Percentiles rank a stretch among this genome's conserved stretches.
Evolutionary conservation across 2,329 filamentous ascomycete genomes (phyloP).

Genomic region (Lasiodiplodia theobromae): DNA sequence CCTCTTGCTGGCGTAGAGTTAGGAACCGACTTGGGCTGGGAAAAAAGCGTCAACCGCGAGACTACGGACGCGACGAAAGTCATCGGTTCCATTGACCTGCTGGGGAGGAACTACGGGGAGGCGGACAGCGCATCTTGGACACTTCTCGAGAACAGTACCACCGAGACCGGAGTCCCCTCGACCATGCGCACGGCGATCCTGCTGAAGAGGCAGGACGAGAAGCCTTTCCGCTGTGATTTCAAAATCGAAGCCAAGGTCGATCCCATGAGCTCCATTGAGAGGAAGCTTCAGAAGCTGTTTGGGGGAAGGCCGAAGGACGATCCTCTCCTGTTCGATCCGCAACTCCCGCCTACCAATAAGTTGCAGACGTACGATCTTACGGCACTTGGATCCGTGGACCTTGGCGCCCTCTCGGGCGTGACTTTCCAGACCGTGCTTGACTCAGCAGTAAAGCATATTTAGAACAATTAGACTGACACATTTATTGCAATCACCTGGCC

Average conservation of each 20-base stretch:
- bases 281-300: constrained; percentile 36
- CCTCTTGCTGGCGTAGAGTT: background rate
- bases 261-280: constrained; percentile 15
- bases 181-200: constrained; percentile 36
- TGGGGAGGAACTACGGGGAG: constrained; percentile 32
- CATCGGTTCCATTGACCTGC: constrained; percentile 35
- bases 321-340: constrained; percentile 34
- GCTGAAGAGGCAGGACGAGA: constrained; percentile 37
- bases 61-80: constrained; percentile 16
- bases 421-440: constrained; percentile 6
- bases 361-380: constrained; percentile 6
- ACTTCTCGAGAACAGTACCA: constrained; percentile 37
- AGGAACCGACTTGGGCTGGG: background rate
- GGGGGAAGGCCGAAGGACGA: constrained; percentile 30
- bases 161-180: constrained; percentile 36
- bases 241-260: constrained; percentile 40
- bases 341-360: background rate
- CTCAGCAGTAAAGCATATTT: background rate
- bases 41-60: background rate
- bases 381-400: constrained; percentile 2
- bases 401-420: background rate
- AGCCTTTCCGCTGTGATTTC: constrained; percentile 40
- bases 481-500: background rate
- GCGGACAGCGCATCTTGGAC: constrained; percentile 37
- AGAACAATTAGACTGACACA: background rate